Percentiles rank a stretch among this genome's conserved stretches.
Evolutionary conservation across 805 yeast species (phyloP).

Genomic region (Middelhovenomyces tepae): DNA sequence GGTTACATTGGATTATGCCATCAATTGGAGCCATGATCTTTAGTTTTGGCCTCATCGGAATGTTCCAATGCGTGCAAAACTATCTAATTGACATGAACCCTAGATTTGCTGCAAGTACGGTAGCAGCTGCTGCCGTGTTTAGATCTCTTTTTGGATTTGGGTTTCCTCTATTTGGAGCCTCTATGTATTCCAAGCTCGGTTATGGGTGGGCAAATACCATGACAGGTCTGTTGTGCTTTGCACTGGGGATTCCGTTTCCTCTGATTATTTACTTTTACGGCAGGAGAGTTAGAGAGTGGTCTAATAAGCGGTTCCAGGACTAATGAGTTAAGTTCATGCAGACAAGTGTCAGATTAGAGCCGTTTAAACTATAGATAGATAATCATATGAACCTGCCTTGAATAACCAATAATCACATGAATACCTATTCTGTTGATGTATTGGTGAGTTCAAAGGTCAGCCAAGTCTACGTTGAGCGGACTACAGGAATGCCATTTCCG

Average conservation of each 20-base stretch:
- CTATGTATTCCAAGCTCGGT: constrained; percentile 47
- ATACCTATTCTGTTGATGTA: too few species aligned
- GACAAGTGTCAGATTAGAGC: too few species aligned
- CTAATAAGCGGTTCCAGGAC: constrained; percentile 43
- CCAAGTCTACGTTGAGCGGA: too few species aligned
- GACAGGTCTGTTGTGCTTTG: constrained; percentile 48
- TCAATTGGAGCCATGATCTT: constrained; percentile 51
- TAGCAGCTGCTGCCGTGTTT: constrained; percentile 60
- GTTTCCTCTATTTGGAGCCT: constrained; percentile 56
- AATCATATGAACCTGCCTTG: too few species aligned
- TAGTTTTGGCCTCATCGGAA: constrained; percentile 50
- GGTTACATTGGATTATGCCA: constrained; percentile 56
- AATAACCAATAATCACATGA: too few species aligned
- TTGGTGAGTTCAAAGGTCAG: too few species aligned
- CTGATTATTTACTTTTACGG: constrained; percentile 48
- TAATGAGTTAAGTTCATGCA: too few species aligned
- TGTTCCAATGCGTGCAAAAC: constrained; percentile 59
- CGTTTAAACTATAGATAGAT: too few species aligned
- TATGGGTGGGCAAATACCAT: constrained; percentile 68
- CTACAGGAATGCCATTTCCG: too few species aligned
- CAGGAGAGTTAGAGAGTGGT: constrained; percentile 49
- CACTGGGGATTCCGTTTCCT: constrained; percentile 59
- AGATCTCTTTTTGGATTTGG: constrained; percentile 60
- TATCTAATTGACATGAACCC: constrained; percentile 68
- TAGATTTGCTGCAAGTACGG: constrained; percentile 57